phyloP scores from a whole-genome alignment of 352 stramenopile genomes.

The Globisporangium carolinianum region DNA sequence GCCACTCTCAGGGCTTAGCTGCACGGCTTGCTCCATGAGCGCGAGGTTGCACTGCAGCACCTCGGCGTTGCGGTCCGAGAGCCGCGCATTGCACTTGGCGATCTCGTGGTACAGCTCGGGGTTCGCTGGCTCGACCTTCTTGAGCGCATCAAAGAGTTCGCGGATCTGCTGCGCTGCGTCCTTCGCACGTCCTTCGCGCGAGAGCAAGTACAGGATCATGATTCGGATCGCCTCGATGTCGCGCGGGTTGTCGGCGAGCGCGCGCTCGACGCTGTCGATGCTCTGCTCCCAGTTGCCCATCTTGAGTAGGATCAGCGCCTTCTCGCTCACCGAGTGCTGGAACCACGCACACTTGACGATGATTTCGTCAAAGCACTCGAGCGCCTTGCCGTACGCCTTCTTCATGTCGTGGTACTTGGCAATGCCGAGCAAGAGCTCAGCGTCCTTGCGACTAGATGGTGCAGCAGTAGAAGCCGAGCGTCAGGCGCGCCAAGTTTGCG shows the following conservation, averaged over 20 bases:
- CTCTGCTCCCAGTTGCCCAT: constrained; percentile 85
- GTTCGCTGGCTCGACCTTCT: constrained; percentile 64
- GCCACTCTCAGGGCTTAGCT: constrained; percentile 51
- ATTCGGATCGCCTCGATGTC: constrained; percentile 74
- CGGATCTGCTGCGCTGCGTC: constrained; percentile 53
- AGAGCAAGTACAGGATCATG: constrained; percentile 58
- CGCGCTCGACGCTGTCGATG: constrained; percentile 69
- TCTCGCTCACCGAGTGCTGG: constrained; percentile 74
- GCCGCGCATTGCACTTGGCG: constrained; percentile 44
- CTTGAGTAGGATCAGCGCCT: constrained; percentile 73
- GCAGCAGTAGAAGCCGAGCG: no score
- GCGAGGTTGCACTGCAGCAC: constrained; percentile 66
- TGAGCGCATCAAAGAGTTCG: constrained; percentile 60
- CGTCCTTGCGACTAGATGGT: constrained; percentile 43
- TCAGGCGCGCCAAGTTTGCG: not conserved
- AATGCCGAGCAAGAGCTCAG: constrained; percentile 61
- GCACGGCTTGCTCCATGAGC: constrained; percentile 62
- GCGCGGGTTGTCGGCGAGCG: constrained; percentile 48
- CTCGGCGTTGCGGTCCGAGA: constrained; percentile 58
- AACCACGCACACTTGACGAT: constrained; percentile 81
- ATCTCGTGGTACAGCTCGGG: constrained; percentile 62
- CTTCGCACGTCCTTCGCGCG: constrained; percentile 45
- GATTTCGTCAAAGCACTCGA: constrained; percentile 70
- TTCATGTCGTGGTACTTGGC: constrained; percentile 73
- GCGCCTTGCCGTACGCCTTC: constrained; percentile 50